Percentiles rank a stretch among this genome's conserved stretches.
Evolutionary conservation across 495 filamentous ascomycete species (phyloP).

Genomic region (Rusavskia elegans): DNA sequence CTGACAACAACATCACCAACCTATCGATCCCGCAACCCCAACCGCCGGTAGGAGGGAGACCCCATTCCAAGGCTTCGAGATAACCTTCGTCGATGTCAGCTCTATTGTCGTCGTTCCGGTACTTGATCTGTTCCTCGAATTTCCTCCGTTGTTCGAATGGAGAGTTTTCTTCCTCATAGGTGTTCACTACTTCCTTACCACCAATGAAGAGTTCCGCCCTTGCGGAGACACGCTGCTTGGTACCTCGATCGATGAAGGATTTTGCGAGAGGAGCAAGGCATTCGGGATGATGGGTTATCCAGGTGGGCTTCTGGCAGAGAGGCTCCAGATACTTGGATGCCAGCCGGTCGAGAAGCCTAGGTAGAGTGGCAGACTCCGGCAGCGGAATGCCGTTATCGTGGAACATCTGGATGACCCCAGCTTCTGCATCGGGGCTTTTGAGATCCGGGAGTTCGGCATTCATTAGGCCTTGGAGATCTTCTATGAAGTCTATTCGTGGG

Average conservation of each 20-base stretch:
- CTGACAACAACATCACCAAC: conserved; percentile 74
- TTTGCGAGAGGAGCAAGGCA: conserved; percentile 87
- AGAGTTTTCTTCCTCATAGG: conserved; percentile 96
- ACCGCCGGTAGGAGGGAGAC: conserved; percentile 81
- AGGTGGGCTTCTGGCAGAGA: conserved; percentile 54
- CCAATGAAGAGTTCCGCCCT: conserved; percentile 79
- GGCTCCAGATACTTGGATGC: conserved; percentile 60
- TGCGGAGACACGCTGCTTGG: conserved; percentile 54
- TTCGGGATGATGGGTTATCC: conserved; percentile 82
- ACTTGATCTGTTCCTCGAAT: conserved; percentile 44
- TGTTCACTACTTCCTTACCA: conserved; percentile 72
- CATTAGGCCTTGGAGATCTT: conserved; percentile 52
- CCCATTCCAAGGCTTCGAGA: conserved; percentile 67
- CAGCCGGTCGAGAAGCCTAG: conserved; percentile 76
- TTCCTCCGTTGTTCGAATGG: conserved; percentile 77
- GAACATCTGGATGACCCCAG: conserved; percentile 42
- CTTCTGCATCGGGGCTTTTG: conserved; percentile 30
- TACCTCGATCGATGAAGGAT: conserved; percentile 46
- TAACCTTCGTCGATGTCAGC: conserved; percentile 64
- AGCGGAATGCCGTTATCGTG: conserved; percentile 30
- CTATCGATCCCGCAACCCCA: conserved; percentile 93
- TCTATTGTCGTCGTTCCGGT: conserved; percentile 8
- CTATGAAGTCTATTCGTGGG: conserved; percentile 63
- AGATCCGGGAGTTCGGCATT: conserved; percentile 56
- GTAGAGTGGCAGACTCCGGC: conserved; percentile 44